phyloP scores from a whole-genome alignment of 208 protist genomes.

The Hexamita inflata region DNA sequence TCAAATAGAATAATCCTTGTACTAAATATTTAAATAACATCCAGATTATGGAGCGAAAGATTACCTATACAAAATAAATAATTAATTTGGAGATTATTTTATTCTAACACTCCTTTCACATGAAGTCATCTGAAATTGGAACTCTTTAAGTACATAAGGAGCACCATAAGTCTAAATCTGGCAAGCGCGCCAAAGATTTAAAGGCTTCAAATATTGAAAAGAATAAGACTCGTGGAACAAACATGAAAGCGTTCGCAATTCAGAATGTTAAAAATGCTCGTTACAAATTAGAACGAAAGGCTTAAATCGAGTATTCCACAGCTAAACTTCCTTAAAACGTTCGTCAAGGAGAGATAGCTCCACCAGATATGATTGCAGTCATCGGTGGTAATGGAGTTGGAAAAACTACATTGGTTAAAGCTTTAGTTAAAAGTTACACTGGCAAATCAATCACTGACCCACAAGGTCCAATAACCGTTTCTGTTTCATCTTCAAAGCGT shows the following conservation, averaged over 20 bases:
- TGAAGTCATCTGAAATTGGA: too few species aligned
- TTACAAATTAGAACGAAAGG: background rate
- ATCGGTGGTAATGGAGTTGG: background rate
- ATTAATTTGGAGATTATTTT: too few species aligned
- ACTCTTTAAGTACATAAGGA: too few species aligned
- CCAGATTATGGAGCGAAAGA: too few species aligned
- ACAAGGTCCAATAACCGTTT: constrained; percentile 1
- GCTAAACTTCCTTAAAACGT: background rate
- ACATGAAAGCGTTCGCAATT: constrained; percentile 2
- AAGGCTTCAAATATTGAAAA: too few species aligned
- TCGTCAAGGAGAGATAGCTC: background rate
- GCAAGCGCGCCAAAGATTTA: too few species aligned
- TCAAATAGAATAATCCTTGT: too few species aligned
- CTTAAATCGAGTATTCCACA: background rate
- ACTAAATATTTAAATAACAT: too few species aligned
- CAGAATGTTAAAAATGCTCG: background rate
- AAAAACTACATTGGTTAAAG: constrained; percentile 16
- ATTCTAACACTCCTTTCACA: too few species aligned
- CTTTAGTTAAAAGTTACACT: background rate
- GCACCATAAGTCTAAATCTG: too few species aligned
- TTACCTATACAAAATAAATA: too few species aligned
- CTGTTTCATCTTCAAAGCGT: background rate
- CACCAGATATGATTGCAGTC: constrained; percentile 10
- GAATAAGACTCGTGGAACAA: too few species aligned
- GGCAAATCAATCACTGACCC: background rate